Conservation (phyloP, 805 yeast species). For the Lipomyces starkeyi region DNA sequence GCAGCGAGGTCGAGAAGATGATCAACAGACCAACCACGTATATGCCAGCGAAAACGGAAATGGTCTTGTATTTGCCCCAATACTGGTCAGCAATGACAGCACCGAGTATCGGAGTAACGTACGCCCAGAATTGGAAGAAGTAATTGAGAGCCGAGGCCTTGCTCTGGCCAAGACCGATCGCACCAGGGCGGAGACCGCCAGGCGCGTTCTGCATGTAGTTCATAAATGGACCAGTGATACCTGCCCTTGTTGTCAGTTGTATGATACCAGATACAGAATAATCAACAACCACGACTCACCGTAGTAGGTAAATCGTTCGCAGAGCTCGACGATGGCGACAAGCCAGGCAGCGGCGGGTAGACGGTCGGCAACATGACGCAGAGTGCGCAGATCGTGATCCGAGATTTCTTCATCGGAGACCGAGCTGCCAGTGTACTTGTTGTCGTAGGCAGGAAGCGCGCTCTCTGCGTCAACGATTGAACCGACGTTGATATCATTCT, state of each 20-base stretch:
- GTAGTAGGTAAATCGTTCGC: constrained; percentile 82
- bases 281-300: constrained; percentile 50
- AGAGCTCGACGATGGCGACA: constrained; percentile 73
- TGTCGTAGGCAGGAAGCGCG: constrained; percentile 12
- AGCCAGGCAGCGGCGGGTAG: constrained; percentile 65
- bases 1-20: constrained; percentile 72
- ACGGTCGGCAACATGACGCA: constrained; percentile 58
- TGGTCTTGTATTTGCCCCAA: constrained; percentile 74
- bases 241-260: background rate
- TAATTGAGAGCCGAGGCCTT: constrained; percentile 76
- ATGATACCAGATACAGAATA: background rate
- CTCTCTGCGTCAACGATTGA: constrained; percentile 3
- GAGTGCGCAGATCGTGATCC: constrained; percentile 57
- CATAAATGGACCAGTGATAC: constrained; percentile 70
- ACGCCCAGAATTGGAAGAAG: constrained; percentile 82
- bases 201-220: constrained; percentile 70
- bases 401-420: constrained; percentile 51
- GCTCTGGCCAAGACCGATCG: constrained; percentile 62
- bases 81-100: constrained; percentile 77
- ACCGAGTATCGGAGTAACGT: constrained; percentile 77
- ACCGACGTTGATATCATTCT: constrained; percentile 9
- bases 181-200: constrained; percentile 56
- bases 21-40: constrained; percentile 68
- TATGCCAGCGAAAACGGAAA: constrained; percentile 62
- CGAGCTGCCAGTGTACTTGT: background rate